Percentiles rank a stretch among this genome's conserved stretches.
Conservation (phyloP, 2,329 filamentous ascomycete species). For the Coniochaeta hoffmannii region DNA sequence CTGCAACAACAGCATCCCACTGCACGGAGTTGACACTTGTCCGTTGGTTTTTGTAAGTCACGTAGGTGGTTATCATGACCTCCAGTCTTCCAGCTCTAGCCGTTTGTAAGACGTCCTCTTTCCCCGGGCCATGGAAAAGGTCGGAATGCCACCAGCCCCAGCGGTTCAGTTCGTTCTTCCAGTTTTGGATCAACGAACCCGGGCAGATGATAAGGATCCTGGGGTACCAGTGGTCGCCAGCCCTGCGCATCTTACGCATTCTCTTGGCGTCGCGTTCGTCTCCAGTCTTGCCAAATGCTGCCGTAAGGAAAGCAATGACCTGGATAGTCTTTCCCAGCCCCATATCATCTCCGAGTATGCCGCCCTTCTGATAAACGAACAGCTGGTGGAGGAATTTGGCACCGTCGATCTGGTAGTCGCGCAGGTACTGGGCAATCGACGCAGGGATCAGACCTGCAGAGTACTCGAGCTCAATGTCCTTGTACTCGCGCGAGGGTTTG, state of each 20-base stretch:
- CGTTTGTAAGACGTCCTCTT: slow-evolving; percentile 64
- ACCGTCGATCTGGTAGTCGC: slow-evolving; percentile 85
- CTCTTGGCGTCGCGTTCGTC: slow-evolving; percentile 79
- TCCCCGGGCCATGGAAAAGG: slow-evolving; percentile 63
- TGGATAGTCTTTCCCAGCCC: slow-evolving; percentile 95
- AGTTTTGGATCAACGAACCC: slow-evolving; percentile 81
- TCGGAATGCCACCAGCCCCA: slow-evolving; percentile 98
- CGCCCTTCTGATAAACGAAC: slow-evolving; percentile 87
- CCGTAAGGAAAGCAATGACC: slow-evolving; percentile 85
- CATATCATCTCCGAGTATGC: slow-evolving; percentile 94
- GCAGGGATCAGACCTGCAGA: slow-evolving; percentile 80
- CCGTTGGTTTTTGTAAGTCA: slow-evolving; percentile 75
- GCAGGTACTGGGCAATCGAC: slow-evolving; percentile 81
- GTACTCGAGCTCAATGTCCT: slow-evolving; percentile 66
- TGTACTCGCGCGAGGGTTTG: slow-evolving; percentile 61
- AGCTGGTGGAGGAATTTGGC: slow-evolving; percentile 78
- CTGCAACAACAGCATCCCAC: slow-evolving; percentile 92
- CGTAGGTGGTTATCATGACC: slow-evolving; percentile 90
- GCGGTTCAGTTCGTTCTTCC: slow-evolving; percentile 74
- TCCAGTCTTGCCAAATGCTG: slow-evolving; percentile 88
- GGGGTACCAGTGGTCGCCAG: slow-evolving; percentile 67
- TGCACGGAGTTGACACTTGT: slow-evolving; percentile 70
- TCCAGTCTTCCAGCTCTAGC: slow-evolving; percentile 73
- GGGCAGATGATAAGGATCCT: slow-evolving; percentile 81
- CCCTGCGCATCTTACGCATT: slow-evolving; percentile 76